Base-by-base conservation (phyloP, 768 basidiomycete genomes). In the Suillus cothurnatus region DNA sequence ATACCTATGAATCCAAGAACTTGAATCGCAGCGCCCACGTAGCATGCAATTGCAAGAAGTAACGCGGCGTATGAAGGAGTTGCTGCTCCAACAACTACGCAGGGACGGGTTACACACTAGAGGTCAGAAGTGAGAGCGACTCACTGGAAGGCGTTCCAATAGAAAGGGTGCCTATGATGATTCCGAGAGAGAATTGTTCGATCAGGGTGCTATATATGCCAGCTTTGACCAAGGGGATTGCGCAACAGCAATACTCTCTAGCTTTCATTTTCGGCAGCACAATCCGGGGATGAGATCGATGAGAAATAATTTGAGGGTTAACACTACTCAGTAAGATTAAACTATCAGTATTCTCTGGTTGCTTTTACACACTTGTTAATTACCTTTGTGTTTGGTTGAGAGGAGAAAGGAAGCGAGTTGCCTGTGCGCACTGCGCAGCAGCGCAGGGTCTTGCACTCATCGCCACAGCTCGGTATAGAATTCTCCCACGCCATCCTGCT, bases 211-310 rank as follows among this genome's bases (percentile, higher is more conserved):
- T 76, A 71, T 97, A 98, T 61, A 98, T 92, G 38, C 97, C 97
- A 66, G 88, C 84, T 80, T 99, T 97, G 67, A 95, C 82, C 58
- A 95, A 79, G 11, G 96, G 96, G 65, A 98, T 90, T 52, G 95
- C 95, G 71, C 92, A 94, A 76, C 95, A 97, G 73, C 95, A 97
- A 73, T 95, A 96, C 58, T 94, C 89, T 80, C 93, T 86, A 60
- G 88, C 78, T 75, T 88, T 91, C 90, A 92, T 90, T 73, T 64
- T 56, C 34, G 59, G 32, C 34, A 32, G 36, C 45, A 53, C 59
- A n/a, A 21, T 8, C 47, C n/a, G 62, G 39, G 26, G 50, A 50
- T 38, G 12, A 19, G 15, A 17, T 26, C 21, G 28, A 28, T 7
- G 26, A 39, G 28, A 17, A 26, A 57, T 58, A 23, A 17, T 26